A percentile compares a stretch with the other conserved stretches of the same genome.
Conservation (phyloP, 1,284 basidiomycete genomes). For the Boletus semigastroideus region DNA sequence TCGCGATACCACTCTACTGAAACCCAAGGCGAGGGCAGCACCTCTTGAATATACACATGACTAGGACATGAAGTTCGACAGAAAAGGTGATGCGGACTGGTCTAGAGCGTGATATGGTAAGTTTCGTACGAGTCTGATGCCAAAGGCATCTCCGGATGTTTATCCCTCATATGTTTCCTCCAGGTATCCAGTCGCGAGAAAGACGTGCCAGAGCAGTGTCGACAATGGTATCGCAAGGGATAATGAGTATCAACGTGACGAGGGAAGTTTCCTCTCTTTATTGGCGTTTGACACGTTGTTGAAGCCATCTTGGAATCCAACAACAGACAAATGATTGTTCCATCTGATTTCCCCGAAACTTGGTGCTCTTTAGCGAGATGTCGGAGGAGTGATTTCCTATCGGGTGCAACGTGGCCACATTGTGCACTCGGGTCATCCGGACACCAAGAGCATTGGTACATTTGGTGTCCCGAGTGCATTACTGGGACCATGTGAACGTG, state of each 20-base stretch:
- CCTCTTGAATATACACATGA: neutral
- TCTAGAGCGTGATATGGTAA: neutral
- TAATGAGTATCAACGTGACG: conserved; percentile 25
- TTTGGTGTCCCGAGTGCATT: neutral
- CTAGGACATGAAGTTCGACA: neutral
- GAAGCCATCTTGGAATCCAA: conserved; percentile 3
- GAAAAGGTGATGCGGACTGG: neutral
- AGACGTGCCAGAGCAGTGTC: conserved; percentile 9
- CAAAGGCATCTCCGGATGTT: conserved; percentile 3
- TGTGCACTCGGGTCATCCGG: neutral
- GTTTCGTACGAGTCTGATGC: neutral
- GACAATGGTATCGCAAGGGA: conserved; percentile 14
- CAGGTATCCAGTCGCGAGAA: conserved; percentile 27
- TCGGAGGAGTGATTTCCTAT: conserved; percentile 14
- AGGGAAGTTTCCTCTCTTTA: conserved; percentile 16
- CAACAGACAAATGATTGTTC: conserved; percentile 10
- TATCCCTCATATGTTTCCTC: conserved; percentile 10
- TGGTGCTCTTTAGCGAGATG: conserved; percentile 13
- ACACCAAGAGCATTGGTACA: conserved; percentile 15
- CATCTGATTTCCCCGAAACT: conserved; percentile 8
- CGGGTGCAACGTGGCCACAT: conserved; percentile 8
- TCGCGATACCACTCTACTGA: neutral
- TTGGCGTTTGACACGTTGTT: conserved; percentile 2
- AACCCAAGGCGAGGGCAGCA: neutral
- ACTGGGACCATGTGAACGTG: neutral